Base-by-base conservation (phyloP, 371 early-diverging fungal species). In the Rhizomucor miehei region DNA sequence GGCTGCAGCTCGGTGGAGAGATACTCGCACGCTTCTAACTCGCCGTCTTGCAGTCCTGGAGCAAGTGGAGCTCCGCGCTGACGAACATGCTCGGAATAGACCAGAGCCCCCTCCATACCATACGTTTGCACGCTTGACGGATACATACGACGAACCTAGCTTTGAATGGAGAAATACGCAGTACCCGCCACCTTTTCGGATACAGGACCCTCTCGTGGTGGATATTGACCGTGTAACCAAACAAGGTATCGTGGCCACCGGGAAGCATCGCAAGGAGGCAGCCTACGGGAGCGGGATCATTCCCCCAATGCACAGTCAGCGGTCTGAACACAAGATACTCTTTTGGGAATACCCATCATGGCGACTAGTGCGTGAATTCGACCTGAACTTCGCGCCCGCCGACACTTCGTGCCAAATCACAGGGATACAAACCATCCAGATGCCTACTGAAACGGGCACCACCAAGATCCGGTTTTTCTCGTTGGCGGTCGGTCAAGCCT, bases 321-420 rank as follows among this genome's bases (percentile, higher is more conserved):
- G 54, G 10, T 68, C 68, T 6, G 65, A 64, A 36, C 68, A 67
- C 54, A 67, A 66, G 48, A 63, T 73, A 12, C 52, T 69, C 6
- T 73, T 73, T 35, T 66, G 66, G 60, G 51, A 57, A 36, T 73
- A 73, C 51, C 74, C 74, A 8, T 59, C 60, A 6, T 73, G 66
- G 66, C 46, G 54, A 17, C 51, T 73, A 3, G 37, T 70, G 0
- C 53, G 66, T 13, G 66, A 69, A 47, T 63, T 67, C 48, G 66
- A 61, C 20, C 39, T 67, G 29, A 54, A 50, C 40, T 61, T 63
- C 49, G 49, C 51, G 3, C 66, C 62, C 2, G 56, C 53, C 2
- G 59, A 62, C 13, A 56, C 63, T 39, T 62, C 61, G 9, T 74
- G 66, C 44, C 75, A 70, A 44, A 59, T 74, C 44, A 56, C 62